A percentile compares a stretch with the other conserved stretches of the same genome.
Evolutionary conservation across 179 eudicot species (phyloP).

Genomic region (Patellifolia procumbens): DNA sequence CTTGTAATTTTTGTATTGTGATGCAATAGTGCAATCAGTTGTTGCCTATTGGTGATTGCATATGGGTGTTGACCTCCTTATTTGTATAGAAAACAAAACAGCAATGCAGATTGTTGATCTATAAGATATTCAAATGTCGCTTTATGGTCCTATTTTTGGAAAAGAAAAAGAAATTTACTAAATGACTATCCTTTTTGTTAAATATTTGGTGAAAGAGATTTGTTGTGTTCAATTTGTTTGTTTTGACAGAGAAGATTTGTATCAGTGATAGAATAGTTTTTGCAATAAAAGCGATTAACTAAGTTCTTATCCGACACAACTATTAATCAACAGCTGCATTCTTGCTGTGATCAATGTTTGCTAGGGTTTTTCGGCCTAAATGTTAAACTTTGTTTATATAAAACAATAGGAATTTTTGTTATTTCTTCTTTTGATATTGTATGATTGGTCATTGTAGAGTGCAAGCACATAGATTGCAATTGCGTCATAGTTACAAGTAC

Average conservation of each 20-base stretch:
- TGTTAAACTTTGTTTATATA: background rate
- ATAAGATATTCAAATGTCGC: background rate
- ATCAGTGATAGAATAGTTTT: no score
- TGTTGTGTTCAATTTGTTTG: background rate
- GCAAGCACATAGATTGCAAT: background rate
- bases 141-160: background rate
- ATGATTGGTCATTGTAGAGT: background rate
- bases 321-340: no score
- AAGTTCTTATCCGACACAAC: no score
- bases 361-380: no score
- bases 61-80: no score
- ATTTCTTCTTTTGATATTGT: background rate
- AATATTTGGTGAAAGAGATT: background rate
- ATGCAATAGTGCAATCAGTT: background rate
- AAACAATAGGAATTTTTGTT: background rate
- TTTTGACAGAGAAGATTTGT: no score
- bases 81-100: no score
- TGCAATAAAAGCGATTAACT: no score
- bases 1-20: background rate
- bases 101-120: background rate
- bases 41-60: no score
- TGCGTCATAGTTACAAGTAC: background rate
- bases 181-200: background rate
- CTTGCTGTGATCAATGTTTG: no score
- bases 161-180: background rate